Evolutionary conservation across 2,329 filamentous ascomycete genomes (phyloP).

Genomic region (Neurospora crassa): DNA sequence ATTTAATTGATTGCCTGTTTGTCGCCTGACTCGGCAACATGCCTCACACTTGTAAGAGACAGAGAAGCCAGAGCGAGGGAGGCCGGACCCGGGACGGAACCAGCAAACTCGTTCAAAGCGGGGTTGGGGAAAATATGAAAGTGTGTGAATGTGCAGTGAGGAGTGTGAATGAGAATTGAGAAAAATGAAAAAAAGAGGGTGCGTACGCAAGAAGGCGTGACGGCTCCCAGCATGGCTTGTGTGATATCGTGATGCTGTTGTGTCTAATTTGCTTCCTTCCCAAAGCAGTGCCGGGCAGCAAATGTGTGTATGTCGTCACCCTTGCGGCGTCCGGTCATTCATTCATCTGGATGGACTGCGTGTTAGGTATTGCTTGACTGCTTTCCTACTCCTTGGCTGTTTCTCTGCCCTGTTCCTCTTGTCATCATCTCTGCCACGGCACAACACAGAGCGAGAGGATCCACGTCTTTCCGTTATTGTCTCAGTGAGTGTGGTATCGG

Average conservation of each 20-base stretch:
- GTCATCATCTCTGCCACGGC: background rate
- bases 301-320: background rate
- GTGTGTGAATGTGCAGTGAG: background rate
- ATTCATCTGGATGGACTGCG: background rate
- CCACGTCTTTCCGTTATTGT: background rate
- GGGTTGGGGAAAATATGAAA: background rate
- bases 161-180: background rate
- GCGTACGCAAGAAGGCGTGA: background rate
- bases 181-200: background rate
- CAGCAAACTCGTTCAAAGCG: background rate
- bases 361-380: background rate
- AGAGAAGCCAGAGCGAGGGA: background rate
- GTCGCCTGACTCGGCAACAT: background rate
- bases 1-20: background rate
- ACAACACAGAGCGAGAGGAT: background rate
- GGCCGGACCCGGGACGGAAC: background rate
- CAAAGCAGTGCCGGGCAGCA: background rate
- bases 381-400: background rate
- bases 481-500: background rate
- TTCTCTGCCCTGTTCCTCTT: background rate
- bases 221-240: constrained; percentile 4
- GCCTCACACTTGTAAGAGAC: background rate
- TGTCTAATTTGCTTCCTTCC: background rate
- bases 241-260: constrained; percentile 4
- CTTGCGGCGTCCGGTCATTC: background rate